A percentile compares a stretch with the other conserved stretches of the same genome.
Evolutionary conservation across 2,329 filamentous ascomycete genomes (phyloP).

Genomic region (Xylaria sp.): DNA sequence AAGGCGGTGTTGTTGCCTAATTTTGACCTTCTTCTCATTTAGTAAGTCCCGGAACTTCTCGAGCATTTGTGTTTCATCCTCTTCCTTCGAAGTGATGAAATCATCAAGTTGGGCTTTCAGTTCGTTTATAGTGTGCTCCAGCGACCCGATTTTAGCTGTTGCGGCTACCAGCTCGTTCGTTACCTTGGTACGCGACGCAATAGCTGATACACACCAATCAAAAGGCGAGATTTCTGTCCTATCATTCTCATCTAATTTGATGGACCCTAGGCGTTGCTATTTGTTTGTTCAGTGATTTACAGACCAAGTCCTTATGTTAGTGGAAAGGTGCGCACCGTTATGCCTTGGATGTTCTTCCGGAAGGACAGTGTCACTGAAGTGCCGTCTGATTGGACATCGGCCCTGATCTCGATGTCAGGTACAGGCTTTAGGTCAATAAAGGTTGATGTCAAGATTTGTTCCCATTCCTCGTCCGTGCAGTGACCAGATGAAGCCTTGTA

Average conservation of each 20-base stretch:
- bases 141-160: conserved; percentile 56
- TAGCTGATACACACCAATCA: conserved; percentile 74
- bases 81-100: conserved; percentile 71
- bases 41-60: conserved; percentile 76
- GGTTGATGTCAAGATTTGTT: conserved; percentile 65
- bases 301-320: conserved; percentile 10
- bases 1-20: conserved; percentile 75
- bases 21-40: conserved; percentile 84
- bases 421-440: conserved; percentile 62
- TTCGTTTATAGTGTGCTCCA: conserved; percentile 66
- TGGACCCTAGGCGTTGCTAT: conserved; percentile 75
- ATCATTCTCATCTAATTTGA: conserved; percentile 65
- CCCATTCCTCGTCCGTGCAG: conserved; percentile 74
- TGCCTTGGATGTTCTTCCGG: conserved; percentile 72
- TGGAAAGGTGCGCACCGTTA: conserved; percentile 64
- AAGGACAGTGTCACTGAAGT: conserved; percentile 69
- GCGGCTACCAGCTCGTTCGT: conserved; percentile 56
- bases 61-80: conserved; percentile 72
- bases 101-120: conserved; percentile 73
- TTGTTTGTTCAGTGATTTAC: conserved; percentile 24
- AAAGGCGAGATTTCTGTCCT: conserved; percentile 70
- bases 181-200: conserved; percentile 58
- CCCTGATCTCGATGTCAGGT: conserved; percentile 67
- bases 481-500: conserved; percentile 64
- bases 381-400: conserved; percentile 63